A percentile compares a stretch with the other conserved stretches of the same genome.
Evolutionary conservation across 768 basidiomycete genomes (phyloP).

Genomic region (Lactarius sanguifluus): DNA sequence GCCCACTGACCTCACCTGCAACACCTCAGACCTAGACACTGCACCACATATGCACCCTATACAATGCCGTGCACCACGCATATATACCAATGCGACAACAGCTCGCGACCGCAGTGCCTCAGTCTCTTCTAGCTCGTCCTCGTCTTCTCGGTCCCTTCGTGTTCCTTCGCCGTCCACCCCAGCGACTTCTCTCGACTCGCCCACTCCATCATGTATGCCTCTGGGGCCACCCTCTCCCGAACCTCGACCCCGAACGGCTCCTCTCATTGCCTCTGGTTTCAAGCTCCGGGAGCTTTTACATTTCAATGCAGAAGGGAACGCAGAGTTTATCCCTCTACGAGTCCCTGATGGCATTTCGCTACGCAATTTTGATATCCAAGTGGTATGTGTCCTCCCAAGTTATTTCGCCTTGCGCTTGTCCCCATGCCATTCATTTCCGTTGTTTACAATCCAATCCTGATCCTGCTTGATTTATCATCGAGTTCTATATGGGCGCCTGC

Average conservation of each 20-base stretch:
- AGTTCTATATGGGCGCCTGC: slow-evolving; percentile 15
- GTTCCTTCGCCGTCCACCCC: slow-evolving; percentile 27
- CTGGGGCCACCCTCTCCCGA: slow-evolving; percentile 26
- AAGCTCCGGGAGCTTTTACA: slow-evolving; percentile 40
- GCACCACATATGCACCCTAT: slow-evolving; percentile 53
- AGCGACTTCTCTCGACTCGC: slow-evolving; percentile 30
- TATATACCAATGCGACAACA: slow-evolving; percentile 27
- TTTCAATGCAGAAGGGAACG: slow-evolving; percentile 40
- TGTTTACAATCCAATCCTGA: neutral
- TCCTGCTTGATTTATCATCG: slow-evolving; percentile 9
- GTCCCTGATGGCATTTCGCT: slow-evolving; percentile 83
- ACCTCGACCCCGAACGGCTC: slow-evolving; percentile 20
- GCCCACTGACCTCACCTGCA: slow-evolving; percentile 12
- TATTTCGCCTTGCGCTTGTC: slow-evolving; percentile 4
- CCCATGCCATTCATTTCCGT: slow-evolving; percentile 6
- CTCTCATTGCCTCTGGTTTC: slow-evolving; percentile 36
- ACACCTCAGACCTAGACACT: slow-evolving; percentile 28
- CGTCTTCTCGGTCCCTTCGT: slow-evolving; percentile 31
- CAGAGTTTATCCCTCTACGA: slow-evolving; percentile 67
- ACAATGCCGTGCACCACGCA: slow-evolving; percentile 31
- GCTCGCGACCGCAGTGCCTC: slow-evolving; percentile 38
- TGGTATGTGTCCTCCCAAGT: slow-evolving; percentile 51
- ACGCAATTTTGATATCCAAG: slow-evolving; percentile 87
- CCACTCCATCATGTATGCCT: slow-evolving; percentile 27
- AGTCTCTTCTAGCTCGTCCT: slow-evolving; percentile 34